These are phyloP conservation scores for Talaromyces amestolkiae DNA, from an alignment of 2,329 filamentous ascomycete species.

Conservation along the genomic window DNA sequence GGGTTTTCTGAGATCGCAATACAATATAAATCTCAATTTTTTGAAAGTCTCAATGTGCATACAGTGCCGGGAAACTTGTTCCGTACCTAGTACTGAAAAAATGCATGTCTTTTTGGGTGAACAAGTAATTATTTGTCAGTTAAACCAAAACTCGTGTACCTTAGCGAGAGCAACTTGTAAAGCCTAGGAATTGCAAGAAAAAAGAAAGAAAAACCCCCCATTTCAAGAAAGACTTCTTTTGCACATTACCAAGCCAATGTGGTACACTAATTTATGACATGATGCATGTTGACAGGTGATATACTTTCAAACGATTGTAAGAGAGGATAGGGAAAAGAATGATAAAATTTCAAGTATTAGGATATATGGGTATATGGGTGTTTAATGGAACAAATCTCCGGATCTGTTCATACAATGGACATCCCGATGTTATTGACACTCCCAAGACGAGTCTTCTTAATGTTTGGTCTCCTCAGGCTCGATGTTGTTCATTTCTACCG, in stretches of 20 bases:
- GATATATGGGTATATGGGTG: background rate
- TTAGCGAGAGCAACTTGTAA: background rate
- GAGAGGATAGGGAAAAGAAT: background rate
- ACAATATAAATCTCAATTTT: background rate
- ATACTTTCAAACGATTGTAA: background rate
- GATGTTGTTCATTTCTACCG: conserved; percentile 13
- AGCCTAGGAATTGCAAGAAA: background rate
- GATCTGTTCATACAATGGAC: no score
- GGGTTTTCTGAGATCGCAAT: background rate
- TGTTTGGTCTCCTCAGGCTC: background rate
- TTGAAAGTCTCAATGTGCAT: background rate
- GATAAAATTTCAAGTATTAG: no score
- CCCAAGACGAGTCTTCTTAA: background rate
- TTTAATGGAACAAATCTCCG: background rate
- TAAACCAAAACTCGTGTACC: background rate
- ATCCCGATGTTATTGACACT: no score
- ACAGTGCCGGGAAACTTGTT: background rate
- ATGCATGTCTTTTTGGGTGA: background rate
- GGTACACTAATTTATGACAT: background rate
- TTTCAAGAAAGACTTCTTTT: background rate
- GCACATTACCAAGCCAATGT: background rate
- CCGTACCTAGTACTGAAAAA: background rate
- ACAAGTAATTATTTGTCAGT: background rate
- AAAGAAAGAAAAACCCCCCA: background rate
- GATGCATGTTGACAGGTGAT: background rate